Evolutionary conservation across 2,329 filamentous ascomycete genomes (phyloP), one percentile per base, ranked within the genome.

Genomic region (Talaromyces atroroseus): DNA sequence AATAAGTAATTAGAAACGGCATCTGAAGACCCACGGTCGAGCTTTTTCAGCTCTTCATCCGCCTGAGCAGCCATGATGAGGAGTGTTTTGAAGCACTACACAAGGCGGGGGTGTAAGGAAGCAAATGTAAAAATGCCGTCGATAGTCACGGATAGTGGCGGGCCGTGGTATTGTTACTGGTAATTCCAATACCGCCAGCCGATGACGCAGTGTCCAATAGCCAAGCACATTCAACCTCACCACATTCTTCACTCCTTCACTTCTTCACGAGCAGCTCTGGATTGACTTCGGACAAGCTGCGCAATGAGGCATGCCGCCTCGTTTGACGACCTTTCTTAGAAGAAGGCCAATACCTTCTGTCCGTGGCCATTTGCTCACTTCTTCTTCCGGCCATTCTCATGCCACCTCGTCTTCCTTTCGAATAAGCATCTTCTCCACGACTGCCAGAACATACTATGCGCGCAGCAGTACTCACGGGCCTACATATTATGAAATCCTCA

Each of bases 401-500:
- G 18, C 38, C 52, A 24, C n/a, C 6, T 38, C 52, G 7, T 29
- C 32, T 12, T 21, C 44, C 21, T 32, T 34, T 10, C 12, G 42
- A 34, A n/a, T 29, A 23, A 16, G 34, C 34, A 42, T n/a, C 34
- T 57, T 54, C 64, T 79, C 81, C 69, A 74, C 72, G 58, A 77
- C 76, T 18, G 54, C 50, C 36, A 52, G 38, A 26, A 26, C 32
- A 42, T 36, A 24, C 21, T 38, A 50, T 18, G 49, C 56, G 49
- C 56, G 56, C 3, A 54, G 56, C 42, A 44, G n/a, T 23, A 10
- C 18, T 23, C 56, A 34, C 34, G 45, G 53, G 38, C 36, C 50
- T 16, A 58, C 56, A 10, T 88, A 95, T 75, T 99, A 99, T 73
- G 88, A 92, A 65, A 85, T 86, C 42, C 81, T 99, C 52, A 82